Evolutionary conservation across 2,329 filamentous ascomycete species (phyloP).

Genomic region (Botryotinia calthae): DNA sequence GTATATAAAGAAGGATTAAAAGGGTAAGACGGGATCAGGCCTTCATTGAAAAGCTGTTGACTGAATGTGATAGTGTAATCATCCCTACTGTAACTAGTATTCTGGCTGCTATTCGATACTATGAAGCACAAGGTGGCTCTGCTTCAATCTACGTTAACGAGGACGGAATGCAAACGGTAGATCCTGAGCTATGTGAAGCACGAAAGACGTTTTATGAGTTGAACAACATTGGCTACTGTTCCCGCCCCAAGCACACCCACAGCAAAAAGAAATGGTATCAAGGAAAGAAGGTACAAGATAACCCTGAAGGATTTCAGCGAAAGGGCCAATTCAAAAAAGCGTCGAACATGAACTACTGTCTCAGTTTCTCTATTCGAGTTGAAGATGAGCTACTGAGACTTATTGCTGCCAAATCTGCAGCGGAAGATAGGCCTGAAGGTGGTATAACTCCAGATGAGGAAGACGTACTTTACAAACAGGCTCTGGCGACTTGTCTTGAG

Average conservation of each 20-base stretch:
- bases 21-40: conserved; percentile 1
- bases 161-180: conserved; percentile 60
- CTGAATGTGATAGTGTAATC: conserved; percentile 44
- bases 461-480: conserved; percentile 47
- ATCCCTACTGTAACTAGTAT: conserved; percentile 56
- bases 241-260: conserved; percentile 43
- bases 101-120: conserved; percentile 56
- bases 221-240: conserved; percentile 56
- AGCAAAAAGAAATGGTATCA: conserved; percentile 23
- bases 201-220: conserved; percentile 56
- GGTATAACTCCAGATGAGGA: conserved; percentile 40
- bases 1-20: conserved; percentile 49
- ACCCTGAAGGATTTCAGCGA: conserved; percentile 46
- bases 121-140: conserved; percentile 59
- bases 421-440: conserved; percentile 11
- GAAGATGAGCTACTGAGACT: conserved; percentile 47
- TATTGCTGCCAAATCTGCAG: conserved; percentile 11
- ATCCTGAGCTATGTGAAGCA: conserved; percentile 34
- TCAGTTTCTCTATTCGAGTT: conserved; percentile 32
- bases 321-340: conserved; percentile 70
- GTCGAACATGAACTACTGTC: conserved; percentile 72
- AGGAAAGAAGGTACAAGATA: conserved; percentile 20
- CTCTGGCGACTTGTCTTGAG: conserved; percentile 49
- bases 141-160: conserved; percentile 68
- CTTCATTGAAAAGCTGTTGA: not conserved